Evolutionary conservation across 345 rosid genomes (phyloP), one percentile per base, ranked within the genome.

Genomic region (Nasturtium officinale): DNA sequence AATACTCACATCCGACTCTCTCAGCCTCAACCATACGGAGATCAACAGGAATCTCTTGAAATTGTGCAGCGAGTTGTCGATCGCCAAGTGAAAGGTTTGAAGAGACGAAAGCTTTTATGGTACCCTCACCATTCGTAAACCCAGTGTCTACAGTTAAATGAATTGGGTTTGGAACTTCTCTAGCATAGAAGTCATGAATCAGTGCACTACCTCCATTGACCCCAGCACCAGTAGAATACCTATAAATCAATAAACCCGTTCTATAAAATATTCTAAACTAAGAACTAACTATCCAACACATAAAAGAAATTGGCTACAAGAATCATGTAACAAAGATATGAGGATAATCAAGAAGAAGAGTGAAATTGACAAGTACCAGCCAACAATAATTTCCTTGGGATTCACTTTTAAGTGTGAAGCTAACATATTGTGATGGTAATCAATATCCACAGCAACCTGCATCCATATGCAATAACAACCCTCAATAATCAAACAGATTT

Each of bases 381-480:
- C 99, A 40, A 95, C 96, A 69, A 95, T 95, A 29, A 82, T 87
- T 83, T 95, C 98, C 81, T 92, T 92, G 0, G 99, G 98, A 71
- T 95, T 95, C 72, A 95, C 98, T 77, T 92, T 95, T 16, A 82
- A 85, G 68, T 90, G 98, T 17, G 98, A 89, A 47, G 80, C 79
- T 66, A 95, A 77, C 99, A 95, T 92, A 38, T 89, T 95, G 77
- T 89, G 92, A 68, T 95, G 99, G 80, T 92, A 95, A 29, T 92
- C 99, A 9, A 95, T 90, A 82, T 92, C 98, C 83, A 95, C 80
- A 13, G 97, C 98, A 77, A 92, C 98, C 99, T 90, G 81, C 80
- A 80, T 33, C 48, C 56, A 72, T 35, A 48, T 0, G 18, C 26
- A 54, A 55, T 63, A 5, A 45, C 61, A 21, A 71, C 9, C 15